Base-by-base conservation (phyloP, 257 asterid species). In the Solanum peruvianum region DNA sequence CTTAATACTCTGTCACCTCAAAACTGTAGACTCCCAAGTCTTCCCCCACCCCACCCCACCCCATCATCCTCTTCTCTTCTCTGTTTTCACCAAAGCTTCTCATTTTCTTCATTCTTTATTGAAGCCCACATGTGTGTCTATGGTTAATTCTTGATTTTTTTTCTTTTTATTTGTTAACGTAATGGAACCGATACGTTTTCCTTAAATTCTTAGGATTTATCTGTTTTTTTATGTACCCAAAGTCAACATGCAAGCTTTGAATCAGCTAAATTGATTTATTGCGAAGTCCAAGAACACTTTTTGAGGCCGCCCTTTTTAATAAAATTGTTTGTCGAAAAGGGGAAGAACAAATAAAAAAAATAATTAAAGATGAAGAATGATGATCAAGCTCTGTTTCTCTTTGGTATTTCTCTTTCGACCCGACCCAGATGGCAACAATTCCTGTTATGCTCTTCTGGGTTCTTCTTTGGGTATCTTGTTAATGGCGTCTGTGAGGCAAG, bases 401-500 rank as follows among this genome's bases (percentile, higher is more conserved):
- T 96, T 83, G 99, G 99, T 81, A 93, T 96, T 70, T 94, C 96
- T 45, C 88, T 96, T 1, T 89, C 93, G 4, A 95, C 92, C 14
- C 87, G 92, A 88, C 97, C 99, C 83, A 92, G 87, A 81, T 96
- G 98, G 98, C 98, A 96, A 86, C 99, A 95, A 90, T 96, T 96
- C 67, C 87, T 95, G 56, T 90, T 96, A 70, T 96, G 99, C 77
- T 94, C 98, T 58, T 90, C 98, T 76, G 99, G 99, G 56, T 97
- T 97, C 88, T 95, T 95, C 95, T 95, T 97, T 76, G 98, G 98
- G 9, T 96, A 94, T 88, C 98, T 97, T 64, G 93, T 97, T 62
- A 95, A 95, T 87, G 99, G 99, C 85, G 85, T 97, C 85, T 97
- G 98, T 83, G 99, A 95, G 98, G 99, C 95, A 88, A 82, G 31